phyloP scores from a whole-genome alignment of 148 eudicot species.

The Camellia lanceoleosa region DNA sequence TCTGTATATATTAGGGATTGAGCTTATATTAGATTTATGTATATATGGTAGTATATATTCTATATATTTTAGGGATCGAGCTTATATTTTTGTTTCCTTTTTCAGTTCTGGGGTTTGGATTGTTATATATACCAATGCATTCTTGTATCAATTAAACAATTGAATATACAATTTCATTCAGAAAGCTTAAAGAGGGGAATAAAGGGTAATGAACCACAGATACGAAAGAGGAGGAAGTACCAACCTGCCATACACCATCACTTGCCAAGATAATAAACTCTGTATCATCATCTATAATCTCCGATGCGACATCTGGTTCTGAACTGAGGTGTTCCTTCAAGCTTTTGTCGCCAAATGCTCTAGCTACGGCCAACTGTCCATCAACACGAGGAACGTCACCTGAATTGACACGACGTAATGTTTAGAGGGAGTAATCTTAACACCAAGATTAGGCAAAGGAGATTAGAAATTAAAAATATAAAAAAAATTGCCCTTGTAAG shows the following conservation, averaged over 20 bases:
- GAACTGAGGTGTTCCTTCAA: constrained; percentile 71
- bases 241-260: constrained; percentile 77
- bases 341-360: constrained; percentile 81
- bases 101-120: too few relatives aligned
- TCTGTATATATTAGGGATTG: too few relatives aligned
- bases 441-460: not conserved
- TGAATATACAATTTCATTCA: too few relatives aligned
- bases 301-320: constrained; percentile 54
- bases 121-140: too few relatives aligned
- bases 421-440: not conserved
- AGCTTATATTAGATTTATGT: too few relatives aligned
- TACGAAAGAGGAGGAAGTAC: not conserved
- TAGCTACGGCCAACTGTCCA: constrained; percentile 72
- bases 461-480: not conserved
- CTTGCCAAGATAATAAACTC: constrained; percentile 66
- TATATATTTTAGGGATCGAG: too few relatives aligned
- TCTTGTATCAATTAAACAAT: too few relatives aligned
- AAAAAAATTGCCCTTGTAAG: not conserved
- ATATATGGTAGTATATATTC: too few relatives aligned
- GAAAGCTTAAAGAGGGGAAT: too few relatives aligned
- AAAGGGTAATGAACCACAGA: not conserved
- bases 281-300: constrained; percentile 49
- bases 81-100: too few relatives aligned
- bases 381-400: constrained; percentile 81
- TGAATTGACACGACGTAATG: constrained; percentile 17